Evolutionary conservation across 2,329 filamentous ascomycete species (phyloP), one percentile per base, ranked within the genome.

Genomic region (Monosporascus sp.): DNA sequence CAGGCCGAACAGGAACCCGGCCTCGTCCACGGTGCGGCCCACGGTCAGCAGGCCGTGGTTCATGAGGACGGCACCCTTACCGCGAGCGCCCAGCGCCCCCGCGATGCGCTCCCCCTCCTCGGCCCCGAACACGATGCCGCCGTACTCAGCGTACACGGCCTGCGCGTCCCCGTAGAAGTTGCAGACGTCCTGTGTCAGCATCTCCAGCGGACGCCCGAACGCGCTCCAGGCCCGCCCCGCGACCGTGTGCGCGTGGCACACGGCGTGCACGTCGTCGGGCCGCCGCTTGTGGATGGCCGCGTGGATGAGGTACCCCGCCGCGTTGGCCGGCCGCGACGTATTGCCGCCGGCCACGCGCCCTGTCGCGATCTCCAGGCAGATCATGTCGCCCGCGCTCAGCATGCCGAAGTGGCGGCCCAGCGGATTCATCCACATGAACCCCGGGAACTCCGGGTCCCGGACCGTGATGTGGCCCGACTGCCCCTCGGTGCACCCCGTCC

Each of bases 21-120:
- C 87, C 68, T 90, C 87, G 63, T 90, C 87, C 2, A 90, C 86
- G 0, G 87, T 90, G 6, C 68, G 62, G 4, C 88, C 88, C 0
- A 89, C 86, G 0, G 85, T 88, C 49, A 90, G 68, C 37, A 91
- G 70, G 0, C 88, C 88, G 68, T 90, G 87, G 65, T 90, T 90
- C 58, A 85, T 74, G 49, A 90, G 70, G 47, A 90, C 83, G 57
- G 82, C 76, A 1, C 77, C 85, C 65, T 79, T 86, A 59, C 80
- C 80, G 1, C 73, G 67, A 25, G 60, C 53, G 0, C 86, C 86
- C 1, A 91, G 72, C 0, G 85, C 80, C 11, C 71, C 72, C 2
- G 86, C 86, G 56, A 90, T 82, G 42, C 78, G 74, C 59, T 77
- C 70, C 1, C 86, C 86, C 65, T 90, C 87, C 52, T 88, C 65